These are phyloP conservation scores for Termitomyces sp. DNA, from an alignment of 768 basidiomycete genomes.

Conservation along the genomic window DNA sequence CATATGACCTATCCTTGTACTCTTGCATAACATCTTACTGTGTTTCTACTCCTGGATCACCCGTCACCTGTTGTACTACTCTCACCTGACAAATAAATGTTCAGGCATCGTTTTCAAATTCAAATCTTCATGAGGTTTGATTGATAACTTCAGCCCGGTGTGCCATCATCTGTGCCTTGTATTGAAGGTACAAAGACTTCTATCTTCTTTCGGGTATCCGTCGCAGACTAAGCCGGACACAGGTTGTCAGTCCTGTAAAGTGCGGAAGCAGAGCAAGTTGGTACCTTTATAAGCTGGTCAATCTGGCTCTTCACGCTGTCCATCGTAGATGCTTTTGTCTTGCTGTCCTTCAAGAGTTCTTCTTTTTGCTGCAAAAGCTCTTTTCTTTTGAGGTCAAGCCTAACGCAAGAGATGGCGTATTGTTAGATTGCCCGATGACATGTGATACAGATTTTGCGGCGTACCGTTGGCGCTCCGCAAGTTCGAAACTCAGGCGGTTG, in stretches of 20 bases:
- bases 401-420: constrained; percentile 29
- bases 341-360: constrained; percentile 77
- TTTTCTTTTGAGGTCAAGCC: constrained; percentile 68
- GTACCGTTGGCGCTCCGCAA: constrained; percentile 84
- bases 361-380: constrained; percentile 71
- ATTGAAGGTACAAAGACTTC: constrained; percentile 58
- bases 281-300: constrained; percentile 71
- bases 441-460: constrained; percentile 16
- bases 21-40: constrained; percentile 9
- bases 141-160: constrained; percentile 8
- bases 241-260: constrained; percentile 11
- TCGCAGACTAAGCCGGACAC: constrained; percentile 47
- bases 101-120: constrained; percentile 1
- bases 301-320: constrained; percentile 80
- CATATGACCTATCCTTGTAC: constrained; percentile 10
- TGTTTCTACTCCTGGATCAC: constrained; percentile 12
- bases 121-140: neutral
- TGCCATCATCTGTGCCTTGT: constrained; percentile 18
- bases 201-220: constrained; percentile 74
- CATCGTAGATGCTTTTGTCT: constrained; percentile 64
- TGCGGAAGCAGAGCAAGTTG: constrained; percentile 3
- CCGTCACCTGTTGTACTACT: constrained; percentile 17
- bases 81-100: constrained; percentile 9
- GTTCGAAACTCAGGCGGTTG: constrained; percentile 82
- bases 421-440: neutral